phyloP scores from a whole-genome alignment of 169 alveolate genomes.

The Cryptosporidium xiaoi region DNA sequence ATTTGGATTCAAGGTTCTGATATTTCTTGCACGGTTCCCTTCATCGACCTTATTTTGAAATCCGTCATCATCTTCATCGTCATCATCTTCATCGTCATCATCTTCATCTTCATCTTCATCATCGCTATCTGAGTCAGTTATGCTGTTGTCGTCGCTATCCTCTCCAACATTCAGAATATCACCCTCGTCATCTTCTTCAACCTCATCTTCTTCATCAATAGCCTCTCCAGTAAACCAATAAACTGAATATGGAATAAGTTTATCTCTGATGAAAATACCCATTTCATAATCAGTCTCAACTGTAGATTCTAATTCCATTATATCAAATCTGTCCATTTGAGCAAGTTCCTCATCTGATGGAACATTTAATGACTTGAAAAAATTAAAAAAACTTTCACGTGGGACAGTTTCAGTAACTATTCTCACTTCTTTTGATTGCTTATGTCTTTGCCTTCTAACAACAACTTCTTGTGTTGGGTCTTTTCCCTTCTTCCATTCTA shows the following conservation, averaged over 20 bases:
- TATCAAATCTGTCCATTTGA: slow-evolving; percentile 67
- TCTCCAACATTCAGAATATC: slow-evolving; percentile 64
- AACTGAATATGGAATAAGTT: slow-evolving; percentile 65
- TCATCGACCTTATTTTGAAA: not conserved
- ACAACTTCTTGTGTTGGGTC: slow-evolving; percentile 74
- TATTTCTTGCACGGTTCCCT: not conserved
- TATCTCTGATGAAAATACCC: slow-evolving; percentile 68
- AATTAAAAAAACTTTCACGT: slow-evolving; percentile 65
- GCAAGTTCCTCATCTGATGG: slow-evolving; percentile 69
- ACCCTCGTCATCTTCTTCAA: slow-evolving; percentile 74
- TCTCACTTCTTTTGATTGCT: slow-evolving; percentile 62
- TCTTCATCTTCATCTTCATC: not conserved
- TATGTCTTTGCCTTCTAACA: slow-evolving; percentile 65
- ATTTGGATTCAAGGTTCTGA: not conserved
- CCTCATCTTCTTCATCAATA: slow-evolving; percentile 72
- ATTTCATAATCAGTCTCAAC: slow-evolving; percentile 73
- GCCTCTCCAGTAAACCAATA: slow-evolving; percentile 74
- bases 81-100: slow-evolving; percentile 12
- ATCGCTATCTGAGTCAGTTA: not conserved
- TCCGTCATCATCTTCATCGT: not conserved
- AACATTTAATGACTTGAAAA: slow-evolving; percentile 58
- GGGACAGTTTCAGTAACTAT: slow-evolving; percentile 65
- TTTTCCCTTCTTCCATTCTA: slow-evolving; percentile 64
- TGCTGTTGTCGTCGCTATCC: slow-evolving; percentile 34
- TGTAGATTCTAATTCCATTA: slow-evolving; percentile 69